Evolutionary conservation across 176 grass and related monocot species (phyloP), one percentile per base, ranked within the genome.

Genomic region (Avena sativa): DNA sequence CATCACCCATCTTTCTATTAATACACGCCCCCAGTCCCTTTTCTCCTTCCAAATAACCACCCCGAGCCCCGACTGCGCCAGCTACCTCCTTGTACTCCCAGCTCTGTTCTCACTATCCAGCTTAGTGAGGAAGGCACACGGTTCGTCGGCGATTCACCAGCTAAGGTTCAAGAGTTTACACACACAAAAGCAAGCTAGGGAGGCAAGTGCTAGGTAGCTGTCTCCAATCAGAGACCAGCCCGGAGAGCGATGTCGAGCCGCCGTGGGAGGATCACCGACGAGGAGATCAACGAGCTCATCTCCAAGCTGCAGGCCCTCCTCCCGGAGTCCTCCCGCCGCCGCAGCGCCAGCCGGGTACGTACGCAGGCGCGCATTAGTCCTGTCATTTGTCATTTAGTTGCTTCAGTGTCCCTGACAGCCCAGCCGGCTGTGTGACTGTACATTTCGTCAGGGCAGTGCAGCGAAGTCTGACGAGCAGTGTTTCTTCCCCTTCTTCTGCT

Each of bases 281-380:
- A 92, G 25, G 95, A 98, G 95, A 98, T 98, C 84, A 95, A 87
- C 79, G 95, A 98, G 88, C 93, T 98, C 89, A 89, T 98, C 89
- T 92, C 91, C 63, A 95, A 95, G 82, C 88, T 98, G 36, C 95
- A 98, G 79, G 78, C 89, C 9, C 91, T 98, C 5, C 91, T 98
- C 40, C 95, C 95, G 3, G 93, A 92, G 79, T 92, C 91, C 46
- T 91, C 93, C 11, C 93, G 95, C 78, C 80, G 89, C 81, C 91
- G 91, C 51, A 71, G 68, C 67, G 74, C 85, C 0, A 91, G 74
- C 81, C 85, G 90, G 93, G 95, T 98, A 95, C 34, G 82, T 85
- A 46, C 64, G 36, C 47, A 2, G 9, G 32, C 19, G 23, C 28
- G 1, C 46, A 64, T 75, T 81, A 66, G 16, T 52, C 63, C 62